phyloP scores from a whole-genome alignment of 257 asterid genomes.

The Solanum microdontum region DNA sequence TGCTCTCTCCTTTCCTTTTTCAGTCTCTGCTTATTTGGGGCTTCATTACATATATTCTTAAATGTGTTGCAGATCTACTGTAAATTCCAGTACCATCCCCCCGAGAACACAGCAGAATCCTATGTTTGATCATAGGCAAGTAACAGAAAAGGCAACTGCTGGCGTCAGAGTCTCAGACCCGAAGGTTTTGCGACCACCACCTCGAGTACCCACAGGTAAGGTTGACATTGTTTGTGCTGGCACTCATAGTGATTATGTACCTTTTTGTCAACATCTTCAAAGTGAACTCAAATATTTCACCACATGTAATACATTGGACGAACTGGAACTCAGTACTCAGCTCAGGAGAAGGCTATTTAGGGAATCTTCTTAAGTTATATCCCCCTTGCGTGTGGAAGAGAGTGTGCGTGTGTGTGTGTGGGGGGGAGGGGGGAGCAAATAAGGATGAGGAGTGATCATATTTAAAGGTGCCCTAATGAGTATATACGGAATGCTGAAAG shows the following conservation, averaged over 20 bases:
- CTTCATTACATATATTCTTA: not conserved
- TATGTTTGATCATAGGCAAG: constrained; percentile 35
- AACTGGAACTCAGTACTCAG: not conserved
- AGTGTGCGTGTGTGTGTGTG: too few species aligned
- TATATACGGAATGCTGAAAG: not conserved
- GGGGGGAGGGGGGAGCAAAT: not conserved
- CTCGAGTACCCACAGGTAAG: constrained; percentile 59
- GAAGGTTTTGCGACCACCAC: constrained; percentile 50
- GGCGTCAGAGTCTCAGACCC: constrained; percentile 34
- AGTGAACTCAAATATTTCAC: not conserved
- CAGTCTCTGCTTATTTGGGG: not conserved
- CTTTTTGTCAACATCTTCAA: not conserved
- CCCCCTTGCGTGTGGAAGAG: not conserved
- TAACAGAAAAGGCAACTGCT: constrained; percentile 27
- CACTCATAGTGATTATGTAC: not conserved
- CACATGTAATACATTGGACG: not conserved
- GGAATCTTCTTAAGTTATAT: not conserved
- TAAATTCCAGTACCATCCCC: constrained; percentile 53
- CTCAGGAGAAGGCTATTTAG: not conserved
- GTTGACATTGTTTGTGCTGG: not conserved
- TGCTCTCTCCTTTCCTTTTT: not conserved
- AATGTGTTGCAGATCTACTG: constrained; percentile 49
- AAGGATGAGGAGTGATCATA: not conserved
- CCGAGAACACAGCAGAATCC: constrained; percentile 31
- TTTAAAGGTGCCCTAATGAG: not conserved